Evolutionary conservation across 495 filamentous ascomycete genomes (phyloP).

Genomic region (Xylaria cubensis): DNA sequence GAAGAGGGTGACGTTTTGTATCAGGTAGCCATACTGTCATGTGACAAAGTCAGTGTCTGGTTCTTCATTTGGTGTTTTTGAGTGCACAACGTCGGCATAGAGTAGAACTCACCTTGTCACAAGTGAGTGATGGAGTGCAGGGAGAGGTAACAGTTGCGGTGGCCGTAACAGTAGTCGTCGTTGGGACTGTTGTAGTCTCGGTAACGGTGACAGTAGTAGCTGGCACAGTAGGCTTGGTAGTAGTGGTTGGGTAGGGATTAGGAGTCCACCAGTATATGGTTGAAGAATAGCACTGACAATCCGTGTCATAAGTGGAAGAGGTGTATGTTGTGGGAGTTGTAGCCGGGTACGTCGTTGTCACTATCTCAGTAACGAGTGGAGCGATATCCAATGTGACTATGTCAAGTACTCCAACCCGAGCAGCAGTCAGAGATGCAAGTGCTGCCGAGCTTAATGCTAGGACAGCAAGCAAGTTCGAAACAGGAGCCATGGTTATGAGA

Average conservation of each 20-base stretch:
- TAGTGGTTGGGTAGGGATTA: slow-evolving; percentile 14
- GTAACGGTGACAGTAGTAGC: slow-evolving; percentile 20
- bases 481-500: neutral
- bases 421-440: slow-evolving; percentile 12
- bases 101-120: slow-evolving; percentile 21
- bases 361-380: slow-evolving; percentile 25
- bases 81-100: neutral
- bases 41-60: neutral
- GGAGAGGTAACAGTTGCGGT: slow-evolving; percentile 25
- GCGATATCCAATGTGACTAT: slow-evolving; percentile 20
- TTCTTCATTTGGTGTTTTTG: neutral
- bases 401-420: neutral
- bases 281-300: slow-evolving; percentile 17
- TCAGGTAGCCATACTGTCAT: slow-evolving; percentile 27
- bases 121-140: slow-evolving; percentile 25
- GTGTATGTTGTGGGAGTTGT: slow-evolving; percentile 21
- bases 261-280: slow-evolving; percentile 28
- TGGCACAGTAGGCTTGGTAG: slow-evolving; percentile 3
- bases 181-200: slow-evolving; percentile 19
- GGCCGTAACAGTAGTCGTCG: slow-evolving; percentile 24
- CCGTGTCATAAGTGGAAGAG: slow-evolving; percentile 20
- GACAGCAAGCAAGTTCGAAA: slow-evolving; percentile 3
- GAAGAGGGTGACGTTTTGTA: slow-evolving; percentile 24
- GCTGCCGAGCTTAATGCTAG: slow-evolving; percentile 4
- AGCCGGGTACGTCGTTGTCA: slow-evolving; percentile 23